These are phyloP conservation scores for Ganoderma multipileum DNA, from an alignment of 1,284 basidiomycete species.

Conservation along the genomic window DNA sequence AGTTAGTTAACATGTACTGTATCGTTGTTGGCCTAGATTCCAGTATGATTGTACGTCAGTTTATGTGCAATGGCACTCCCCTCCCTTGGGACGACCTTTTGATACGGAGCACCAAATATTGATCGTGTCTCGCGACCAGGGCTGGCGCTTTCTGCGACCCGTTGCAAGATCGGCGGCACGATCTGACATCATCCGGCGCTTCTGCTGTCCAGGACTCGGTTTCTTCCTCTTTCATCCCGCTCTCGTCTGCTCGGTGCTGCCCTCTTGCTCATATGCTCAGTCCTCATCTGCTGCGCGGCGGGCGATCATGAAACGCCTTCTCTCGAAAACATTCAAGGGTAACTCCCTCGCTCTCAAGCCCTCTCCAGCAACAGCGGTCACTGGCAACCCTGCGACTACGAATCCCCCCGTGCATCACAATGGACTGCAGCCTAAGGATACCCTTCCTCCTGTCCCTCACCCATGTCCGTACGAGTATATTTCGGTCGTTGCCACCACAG, in stretches of 20 bases:
- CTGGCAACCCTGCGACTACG: slow-evolving; percentile 29
- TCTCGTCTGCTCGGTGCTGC: background rate
- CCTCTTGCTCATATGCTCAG: slow-evolving; percentile 22
- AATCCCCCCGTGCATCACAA: slow-evolving; percentile 37
- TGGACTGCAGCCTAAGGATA: slow-evolving; percentile 64
- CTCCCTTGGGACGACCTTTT: too few relatives aligned
- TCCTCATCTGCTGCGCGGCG: slow-evolving; percentile 1
- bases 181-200: slow-evolving; percentile 29
- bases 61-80: too few relatives aligned
- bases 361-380: slow-evolving; percentile 27
- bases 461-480: slow-evolving; percentile 76
- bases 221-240: slow-evolving; percentile 6
- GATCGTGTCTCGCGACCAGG: background rate
- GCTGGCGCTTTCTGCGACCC: background rate
- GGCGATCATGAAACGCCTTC: slow-evolving; percentile 39
- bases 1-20: slow-evolving; percentile 22
- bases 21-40: slow-evolving; percentile 18
- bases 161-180: slow-evolving; percentile 17
- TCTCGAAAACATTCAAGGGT: slow-evolving; percentile 37
- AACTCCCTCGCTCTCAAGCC: slow-evolving; percentile 17
- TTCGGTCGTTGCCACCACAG: slow-evolving; percentile 58
- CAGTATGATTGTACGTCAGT: background rate
- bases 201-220: background rate
- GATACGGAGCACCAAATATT: too few relatives aligned
- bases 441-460: slow-evolving; percentile 72